Base-by-base conservation (phyloP, 2,329 filamentous ascomycete genomes). In the Penicillium capsulatum region DNA sequence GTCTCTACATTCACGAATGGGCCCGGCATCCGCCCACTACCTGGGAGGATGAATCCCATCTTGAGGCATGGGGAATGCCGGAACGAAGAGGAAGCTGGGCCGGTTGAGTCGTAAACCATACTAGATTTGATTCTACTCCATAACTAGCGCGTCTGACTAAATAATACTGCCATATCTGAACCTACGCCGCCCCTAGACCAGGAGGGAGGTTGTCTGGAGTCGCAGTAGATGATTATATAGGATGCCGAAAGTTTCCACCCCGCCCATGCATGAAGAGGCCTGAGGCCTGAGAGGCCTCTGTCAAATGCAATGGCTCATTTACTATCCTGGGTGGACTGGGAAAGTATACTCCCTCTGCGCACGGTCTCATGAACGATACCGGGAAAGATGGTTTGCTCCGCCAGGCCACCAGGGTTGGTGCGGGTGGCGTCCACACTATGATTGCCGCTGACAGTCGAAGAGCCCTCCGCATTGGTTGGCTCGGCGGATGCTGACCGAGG, bases 1-100 rank as follows among this genome's bases (percentile, higher is more conserved):
- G 83, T 57, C 60, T 81, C 28, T 97, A 97, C 62, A 85, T 97
- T 27, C 75, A 76, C 26, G 89, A 95, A 63, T 97, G 91, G 91
- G 90, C 85, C 16, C 75, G 84, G 40, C 89, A 95, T 64, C 86
- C 94, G 60, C 87, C 89, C 4, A 76, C 79, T 46, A 79, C 92
- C 63, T 74, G 57, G 3, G 66, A 80, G 51, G 70, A 72, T 40
- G 72, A 79, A 47, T 51, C 55, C 16, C 73, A 74, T 38, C 71
- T 77, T 3, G 65, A 78, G 48, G 76, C 77, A 3, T 87, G 84
- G 84, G 84, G 84, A 9, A 77, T 85, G 33, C 70, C 58, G 11
- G 64, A 66, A 44, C 55, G 65, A 36, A 59, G 52, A 41, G 84
- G 84, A 40, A 87, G 83, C 54, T 89, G 84, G 84, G 84, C 83